These are phyloP conservation scores for Acidiella bohemica DNA, from an alignment of 495 filamentous ascomycete species.

Conservation along the genomic window DNA sequence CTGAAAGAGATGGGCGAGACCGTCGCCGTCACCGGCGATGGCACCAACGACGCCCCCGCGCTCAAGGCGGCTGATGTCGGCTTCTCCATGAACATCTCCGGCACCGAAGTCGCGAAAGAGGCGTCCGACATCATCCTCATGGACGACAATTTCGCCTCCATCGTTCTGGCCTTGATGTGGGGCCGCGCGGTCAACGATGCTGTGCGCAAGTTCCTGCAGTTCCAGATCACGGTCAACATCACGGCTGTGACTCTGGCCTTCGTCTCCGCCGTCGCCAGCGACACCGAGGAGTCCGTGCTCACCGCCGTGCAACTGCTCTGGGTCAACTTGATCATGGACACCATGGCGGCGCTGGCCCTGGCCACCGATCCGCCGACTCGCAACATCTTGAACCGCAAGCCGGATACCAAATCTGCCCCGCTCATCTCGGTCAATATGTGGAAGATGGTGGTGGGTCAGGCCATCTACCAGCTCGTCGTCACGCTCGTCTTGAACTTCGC, in stretches of 20 bases:
- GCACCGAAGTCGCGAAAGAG: conserved; percentile 86
- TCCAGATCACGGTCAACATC: conserved; percentile 86
- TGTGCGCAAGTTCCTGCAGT: conserved; percentile 85
- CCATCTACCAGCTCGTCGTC: conserved; percentile 70
- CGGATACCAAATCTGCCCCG: conserved; percentile 61
- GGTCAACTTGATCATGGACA: conserved; percentile 93
- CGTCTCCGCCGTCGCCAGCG: conserved; percentile 58
- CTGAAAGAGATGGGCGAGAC: conserved; percentile 79
- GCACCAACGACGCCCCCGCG: conserved; percentile 83
- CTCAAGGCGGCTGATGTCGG: conserved; percentile 79
- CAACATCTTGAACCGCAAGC: conserved; percentile 56
- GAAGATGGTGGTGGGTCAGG: conserved; percentile 88
- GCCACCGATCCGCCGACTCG: conserved; percentile 70
- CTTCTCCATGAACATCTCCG: conserved; percentile 83
- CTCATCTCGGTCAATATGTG: conserved; percentile 74
- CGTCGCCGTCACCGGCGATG: conserved; percentile 87
- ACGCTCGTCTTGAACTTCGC: conserved; percentile 67
- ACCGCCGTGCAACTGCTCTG: conserved; percentile 78
- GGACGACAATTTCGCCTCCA: conserved; percentile 87
- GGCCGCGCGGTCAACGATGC: conserved; percentile 79
- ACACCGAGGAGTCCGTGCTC: conserved; percentile 55
- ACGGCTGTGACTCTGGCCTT: conserved; percentile 78
- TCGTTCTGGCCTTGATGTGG: conserved; percentile 79
- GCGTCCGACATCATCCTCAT: conserved; percentile 88
- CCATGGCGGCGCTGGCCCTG: conserved; percentile 85